Evolutionary conservation across 495 filamentous ascomycete species (phyloP), one percentile per base, ranked within the genome.

Genomic region (Trichoderma virens): DNA sequence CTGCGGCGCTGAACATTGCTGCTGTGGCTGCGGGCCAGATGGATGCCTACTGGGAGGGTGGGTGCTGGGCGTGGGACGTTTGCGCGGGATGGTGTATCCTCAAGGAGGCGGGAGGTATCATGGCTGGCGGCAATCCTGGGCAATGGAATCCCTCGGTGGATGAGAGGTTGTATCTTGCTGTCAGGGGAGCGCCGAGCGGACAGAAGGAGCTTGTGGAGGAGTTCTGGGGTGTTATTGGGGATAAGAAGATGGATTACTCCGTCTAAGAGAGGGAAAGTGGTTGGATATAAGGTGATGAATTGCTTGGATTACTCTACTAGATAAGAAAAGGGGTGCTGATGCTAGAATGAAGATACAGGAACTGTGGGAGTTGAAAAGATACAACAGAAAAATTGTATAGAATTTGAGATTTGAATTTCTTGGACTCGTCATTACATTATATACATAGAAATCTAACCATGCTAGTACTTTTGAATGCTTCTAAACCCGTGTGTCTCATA

Each of bases 21-120:
- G 82, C 80, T n/a, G 87, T 92, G 47, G 93, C 93, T 18, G 81
- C 83, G 1, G 93, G 93, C 1, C 83, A 85, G 68, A 67, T 94
- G 34, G 93, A 97, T 76, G 62, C 86, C 34, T 97, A 95, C 68
- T 97, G 93, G 93, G 93, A 97, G 70, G 91, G 90, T 16, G 93
- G 93, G 8, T 93, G 90, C 72, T 97, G 91, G 88, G 90, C 90
- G 31, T 97, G 93, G 93, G 93, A 97, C 77, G 91, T 96, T 14
- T 89, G 88, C 68, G 93, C 93, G 8, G 93, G 86, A 0, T 96
- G 93, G 93, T 87, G 92, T 34, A 90, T 97, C 67, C 76, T 97
- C 20, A 79, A 77, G 25, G 93, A 97, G 75, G 90, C 92, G 0
- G 93, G 93, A 0, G 93, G 93, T 1, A 81, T 86, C 41, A 85